Evolutionary conservation across 176 grass and related monocot genomes (phyloP), one percentile per base, ranked within the genome.

Genomic region (Carex myosuroides): DNA sequence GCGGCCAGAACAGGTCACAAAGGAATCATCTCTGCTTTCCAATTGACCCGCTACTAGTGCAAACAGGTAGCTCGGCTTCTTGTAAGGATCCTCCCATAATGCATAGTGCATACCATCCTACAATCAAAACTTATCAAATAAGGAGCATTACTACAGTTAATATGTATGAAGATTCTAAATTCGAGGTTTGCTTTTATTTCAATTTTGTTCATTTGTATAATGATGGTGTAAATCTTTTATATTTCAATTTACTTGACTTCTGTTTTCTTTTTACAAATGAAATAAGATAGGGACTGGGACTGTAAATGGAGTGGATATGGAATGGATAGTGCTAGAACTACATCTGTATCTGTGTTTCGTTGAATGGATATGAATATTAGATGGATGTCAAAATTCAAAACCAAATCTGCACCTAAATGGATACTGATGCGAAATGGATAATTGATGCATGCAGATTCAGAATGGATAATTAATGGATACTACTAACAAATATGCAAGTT

Each of bases 51-150:
- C 93, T 90, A 99, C 96, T 87, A 99, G 87, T 64, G 96, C 96
- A 91, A 99, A 99, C 85, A 99, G 82, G 72, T 99, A 99, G 83
- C 96, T 85, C 64, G 96, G 96, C 87, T 99, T 99, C 83, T 95
- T 95, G 79, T 91, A 89, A 64, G 96, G 96, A 82, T 99, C 96
- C 64, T 94, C 96, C 96, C 96, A 99, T 71, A 95, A 63, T 75
- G 83, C 89, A 81, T 90, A 95, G 84, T 99, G 96, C 59, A 90
- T 95, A 24, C 89, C 96, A 87, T 79, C 83, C 96, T 99, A 59
- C 75, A 91, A 65, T 78, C 74, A 58, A 17, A 71, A 82, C 66
- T 69, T 75, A 64, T 61, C 53, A 48, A 83, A 85, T 30, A 81
- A 64, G 41, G 58, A 46, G 39, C 41, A 63, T 64, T 80, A 80